A percentile compares a stretch with the other conserved stretches of the same genome.
These are phyloP conservation scores for Leptographium flavum DNA, from an alignment of 2,329 filamentous ascomycete species.

Conservation along the genomic window DNA sequence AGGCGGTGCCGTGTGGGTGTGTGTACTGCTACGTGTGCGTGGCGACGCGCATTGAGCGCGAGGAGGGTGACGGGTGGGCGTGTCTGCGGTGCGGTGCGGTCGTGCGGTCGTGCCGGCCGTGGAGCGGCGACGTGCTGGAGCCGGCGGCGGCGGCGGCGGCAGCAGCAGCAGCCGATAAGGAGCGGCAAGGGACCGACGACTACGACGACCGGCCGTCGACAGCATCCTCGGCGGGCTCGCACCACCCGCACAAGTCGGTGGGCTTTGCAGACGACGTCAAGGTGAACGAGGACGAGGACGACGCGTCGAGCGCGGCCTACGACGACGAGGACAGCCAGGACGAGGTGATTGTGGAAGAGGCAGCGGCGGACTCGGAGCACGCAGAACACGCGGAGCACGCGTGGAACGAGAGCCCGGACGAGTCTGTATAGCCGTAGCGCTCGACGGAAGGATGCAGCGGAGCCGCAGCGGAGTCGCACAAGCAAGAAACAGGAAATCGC, in stretches of 20 bases:
- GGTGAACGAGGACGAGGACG: conserved; percentile 15
- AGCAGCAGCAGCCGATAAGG: no score
- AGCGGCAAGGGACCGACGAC: neutral
- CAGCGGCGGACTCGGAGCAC: conserved; percentile 11
- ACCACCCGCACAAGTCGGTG: conserved; percentile 35
- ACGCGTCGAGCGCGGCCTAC: conserved; percentile 13
- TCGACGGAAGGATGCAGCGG: no score
- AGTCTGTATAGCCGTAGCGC: conserved; percentile 12
- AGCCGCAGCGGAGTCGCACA: neutral
- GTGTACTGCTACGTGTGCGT: conserved; percentile 94
- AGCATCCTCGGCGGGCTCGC: conserved; percentile 1
- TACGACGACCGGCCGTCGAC: neutral
- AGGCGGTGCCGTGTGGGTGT: conserved; percentile 76
- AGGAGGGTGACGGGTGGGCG: conserved; percentile 88
- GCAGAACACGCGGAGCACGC: conserved; percentile 18
- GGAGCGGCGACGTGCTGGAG: conserved; percentile 78
- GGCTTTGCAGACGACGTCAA: conserved; percentile 45
- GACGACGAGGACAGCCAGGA: neutral
- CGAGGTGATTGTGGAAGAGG: neutral
- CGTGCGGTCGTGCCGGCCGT: conserved; percentile 76
- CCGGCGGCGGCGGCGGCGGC: conserved; percentile 6
- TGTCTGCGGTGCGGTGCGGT: conserved; percentile 79
- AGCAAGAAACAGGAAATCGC: neutral
- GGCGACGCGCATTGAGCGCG: conserved; percentile 75
- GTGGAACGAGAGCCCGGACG: conserved; percentile 1